phyloP scores from a whole-genome alignment of 768 basidiomycete species.

The Termitomyces sp. region DNA sequence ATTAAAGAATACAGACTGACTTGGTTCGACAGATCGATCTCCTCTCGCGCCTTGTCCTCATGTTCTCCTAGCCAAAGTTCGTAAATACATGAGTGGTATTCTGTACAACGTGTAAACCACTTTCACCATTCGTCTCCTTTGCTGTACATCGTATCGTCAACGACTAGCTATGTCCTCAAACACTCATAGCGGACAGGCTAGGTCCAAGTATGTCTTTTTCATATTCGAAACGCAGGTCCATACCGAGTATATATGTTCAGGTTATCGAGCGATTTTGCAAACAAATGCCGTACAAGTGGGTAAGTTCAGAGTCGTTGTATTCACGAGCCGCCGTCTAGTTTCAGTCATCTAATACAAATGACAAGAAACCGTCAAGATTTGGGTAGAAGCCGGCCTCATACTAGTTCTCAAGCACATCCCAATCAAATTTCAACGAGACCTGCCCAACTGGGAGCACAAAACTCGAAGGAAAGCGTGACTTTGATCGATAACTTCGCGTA shows the following conservation, averaged over 20 bases:
- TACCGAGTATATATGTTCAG: neutral
- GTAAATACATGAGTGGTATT: neutral
- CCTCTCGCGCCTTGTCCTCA: neutral
- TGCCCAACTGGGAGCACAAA: neutral
- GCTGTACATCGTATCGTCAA: neutral
- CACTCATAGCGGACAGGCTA: neutral
- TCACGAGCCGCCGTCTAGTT: neutral
- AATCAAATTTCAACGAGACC: neutral
- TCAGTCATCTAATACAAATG: neutral
- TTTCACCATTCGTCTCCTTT: neutral
- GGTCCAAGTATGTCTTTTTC: neutral
- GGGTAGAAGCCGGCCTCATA: neutral
- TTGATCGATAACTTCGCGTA: neutral
- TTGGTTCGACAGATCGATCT: neutral
- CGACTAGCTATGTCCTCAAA: neutral
- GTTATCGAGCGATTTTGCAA: neutral
- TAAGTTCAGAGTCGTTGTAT: neutral
- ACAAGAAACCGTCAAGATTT: neutral
- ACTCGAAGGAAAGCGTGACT: neutral
- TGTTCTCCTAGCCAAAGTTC: neutral
- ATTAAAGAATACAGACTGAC: neutral
- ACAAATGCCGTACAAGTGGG: neutral
- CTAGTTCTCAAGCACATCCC: neutral
- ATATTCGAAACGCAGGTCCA: neutral
- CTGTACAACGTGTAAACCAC: neutral